Conservation (phyloP, 108 stramenopile genomes). For the Cyclotella cryptica region DNA sequence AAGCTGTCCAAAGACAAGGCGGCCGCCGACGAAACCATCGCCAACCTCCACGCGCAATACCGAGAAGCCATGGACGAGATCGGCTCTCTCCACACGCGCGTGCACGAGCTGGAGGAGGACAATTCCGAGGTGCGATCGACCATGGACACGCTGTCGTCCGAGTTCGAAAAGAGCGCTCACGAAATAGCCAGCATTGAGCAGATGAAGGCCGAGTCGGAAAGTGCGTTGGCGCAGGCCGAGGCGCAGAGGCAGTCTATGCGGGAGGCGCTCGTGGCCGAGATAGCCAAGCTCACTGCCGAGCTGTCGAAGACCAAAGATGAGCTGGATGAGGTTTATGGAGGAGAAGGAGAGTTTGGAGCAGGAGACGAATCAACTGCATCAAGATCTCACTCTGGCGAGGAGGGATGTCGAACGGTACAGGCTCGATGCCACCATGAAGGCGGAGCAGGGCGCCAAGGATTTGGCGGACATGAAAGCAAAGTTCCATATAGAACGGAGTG, state of each 20-base stretch:
- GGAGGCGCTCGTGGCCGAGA: slow-evolving; percentile 41
- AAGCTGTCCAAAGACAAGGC: slow-evolving; percentile 53
- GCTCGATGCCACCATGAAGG: slow-evolving; percentile 25
- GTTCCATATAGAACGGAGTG: slow-evolving; percentile 37
- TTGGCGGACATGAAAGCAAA: slow-evolving; percentile 35
- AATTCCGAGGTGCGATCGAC: slow-evolving; percentile 51
- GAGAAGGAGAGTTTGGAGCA: slow-evolving; percentile 39
- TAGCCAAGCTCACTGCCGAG: slow-evolving; percentile 34
- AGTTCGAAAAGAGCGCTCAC: slow-evolving; percentile 50
- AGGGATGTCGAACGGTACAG: slow-evolving; percentile 40
- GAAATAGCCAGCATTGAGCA: slow-evolving; percentile 48
- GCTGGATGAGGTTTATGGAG: slow-evolving; percentile 38
- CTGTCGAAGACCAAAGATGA: slow-evolving; percentile 38
- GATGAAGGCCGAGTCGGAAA: slow-evolving; percentile 31
- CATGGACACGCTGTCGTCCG: slow-evolving; percentile 46
- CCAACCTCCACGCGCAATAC: slow-evolving; percentile 42
- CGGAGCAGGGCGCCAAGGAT: slow-evolving; percentile 11
- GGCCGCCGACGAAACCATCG: slow-evolving; percentile 37
- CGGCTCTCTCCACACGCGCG: slow-evolving; percentile 27
- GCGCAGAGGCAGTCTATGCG: slow-evolving; percentile 28
- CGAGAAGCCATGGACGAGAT: slow-evolving; percentile 54
- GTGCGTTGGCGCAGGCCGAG: slow-evolving; percentile 15
- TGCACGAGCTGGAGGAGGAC: slow-evolving; percentile 42
- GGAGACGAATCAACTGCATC: slow-evolving; percentile 32
- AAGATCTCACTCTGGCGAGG: slow-evolving; percentile 34